These are phyloP conservation scores for Stipa capillata DNA, from an alignment of 176 grass and related monocot species.

Conservation along the genomic window DNA sequence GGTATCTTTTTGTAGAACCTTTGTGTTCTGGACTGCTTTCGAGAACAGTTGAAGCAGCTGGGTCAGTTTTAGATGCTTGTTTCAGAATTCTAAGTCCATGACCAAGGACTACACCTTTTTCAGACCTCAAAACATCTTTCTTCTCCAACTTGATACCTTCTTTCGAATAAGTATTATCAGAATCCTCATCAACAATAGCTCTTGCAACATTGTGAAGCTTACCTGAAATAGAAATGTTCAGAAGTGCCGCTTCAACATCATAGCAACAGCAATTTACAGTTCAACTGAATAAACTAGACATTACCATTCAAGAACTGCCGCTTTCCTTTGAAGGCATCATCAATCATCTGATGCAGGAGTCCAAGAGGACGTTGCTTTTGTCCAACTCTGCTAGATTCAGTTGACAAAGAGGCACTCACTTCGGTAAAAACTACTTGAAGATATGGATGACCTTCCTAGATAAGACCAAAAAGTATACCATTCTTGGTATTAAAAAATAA, in stretches of 20 bases:
- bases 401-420: slow-evolving; percentile 44
- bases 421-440: slow-evolving; percentile 65
- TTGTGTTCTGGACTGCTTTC: slow-evolving; percentile 56
- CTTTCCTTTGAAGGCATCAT: slow-evolving; percentile 96
- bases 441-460: slow-evolving; percentile 60
- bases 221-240: slow-evolving; percentile 50
- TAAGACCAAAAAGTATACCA: slow-evolving; percentile 15
- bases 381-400: slow-evolving; percentile 69
- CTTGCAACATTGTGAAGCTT: slow-evolving; percentile 98
- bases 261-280: slow-evolving; percentile 22
- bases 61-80: slow-evolving; percentile 31
- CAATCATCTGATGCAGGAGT: slow-evolving; percentile 92
- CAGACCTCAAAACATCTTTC: slow-evolving; percentile 48
- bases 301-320: slow-evolving; percentile 91
- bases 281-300: slow-evolving; percentile 18
- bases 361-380: slow-evolving; percentile 95
- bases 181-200: slow-evolving; percentile 81
- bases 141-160: slow-evolving; percentile 49
- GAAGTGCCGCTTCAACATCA: background rate
- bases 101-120: slow-evolving; percentile 71
- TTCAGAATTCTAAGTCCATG: slow-evolving; percentile 73
- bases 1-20: slow-evolving; percentile 63
- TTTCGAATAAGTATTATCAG: slow-evolving; percentile 48
- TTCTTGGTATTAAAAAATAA: slow-evolving; percentile 13
- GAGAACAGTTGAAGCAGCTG: slow-evolving; percentile 28